These are phyloP conservation scores for Arctium minus DNA, from an alignment of 129 eudicot genomes.

Conservation along the genomic window DNA sequence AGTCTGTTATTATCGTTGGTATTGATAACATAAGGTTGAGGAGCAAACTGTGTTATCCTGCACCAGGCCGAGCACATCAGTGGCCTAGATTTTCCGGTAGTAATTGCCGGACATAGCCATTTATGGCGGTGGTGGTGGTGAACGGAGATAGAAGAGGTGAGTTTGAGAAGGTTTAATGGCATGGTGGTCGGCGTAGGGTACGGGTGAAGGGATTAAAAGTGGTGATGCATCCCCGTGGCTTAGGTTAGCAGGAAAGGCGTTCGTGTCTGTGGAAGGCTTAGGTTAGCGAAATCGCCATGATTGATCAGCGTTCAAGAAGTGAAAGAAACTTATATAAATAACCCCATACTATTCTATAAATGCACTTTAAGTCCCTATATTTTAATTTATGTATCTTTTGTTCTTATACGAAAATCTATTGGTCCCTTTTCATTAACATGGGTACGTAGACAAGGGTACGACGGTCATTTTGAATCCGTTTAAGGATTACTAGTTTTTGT, in stretches of 20 bases:
- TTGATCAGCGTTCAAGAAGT: not conserved
- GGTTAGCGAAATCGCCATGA: constrained; percentile 13
- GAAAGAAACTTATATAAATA: not conserved
- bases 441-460: too few species aligned
- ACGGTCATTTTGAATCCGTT: too few species aligned
- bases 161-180: constrained; percentile 45
- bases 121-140: constrained; percentile 32
- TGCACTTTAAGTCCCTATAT: not conserved
- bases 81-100: constrained; percentile 17
- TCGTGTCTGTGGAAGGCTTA: constrained; percentile 10
- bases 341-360: not conserved
- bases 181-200: constrained; percentile 33
- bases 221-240: constrained; percentile 27
- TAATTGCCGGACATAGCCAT: constrained; percentile 32
- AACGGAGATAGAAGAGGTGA: constrained; percentile 29
- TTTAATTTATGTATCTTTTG: not conserved
- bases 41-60: constrained; percentile 15
- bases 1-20: constrained; percentile 7
- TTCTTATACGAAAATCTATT: not conserved
- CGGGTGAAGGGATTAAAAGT: constrained; percentile 3
- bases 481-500: too few species aligned
- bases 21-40: constrained; percentile 9
- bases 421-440: too few species aligned
- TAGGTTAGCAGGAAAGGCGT: constrained; percentile 34
- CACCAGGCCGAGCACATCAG: constrained; percentile 22